Evolutionary conservation across 345 rosid species (phyloP).

Genomic region (Bruguiera gymnorhiza): DNA sequence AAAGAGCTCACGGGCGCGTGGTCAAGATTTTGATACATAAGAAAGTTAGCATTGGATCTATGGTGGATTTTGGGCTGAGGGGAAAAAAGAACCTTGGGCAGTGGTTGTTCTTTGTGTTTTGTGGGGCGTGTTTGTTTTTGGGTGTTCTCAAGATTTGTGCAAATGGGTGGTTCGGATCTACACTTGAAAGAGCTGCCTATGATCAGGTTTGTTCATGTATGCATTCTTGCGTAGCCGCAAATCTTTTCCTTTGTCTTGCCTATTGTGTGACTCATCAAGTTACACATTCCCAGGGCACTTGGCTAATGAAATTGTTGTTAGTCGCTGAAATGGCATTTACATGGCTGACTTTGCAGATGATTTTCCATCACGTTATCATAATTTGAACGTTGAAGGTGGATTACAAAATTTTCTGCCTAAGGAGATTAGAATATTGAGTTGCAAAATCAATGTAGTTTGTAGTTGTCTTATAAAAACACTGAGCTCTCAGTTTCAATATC

Average conservation of each 20-base stretch:
- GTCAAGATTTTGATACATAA: conserved; percentile 39
- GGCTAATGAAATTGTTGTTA: neutral
- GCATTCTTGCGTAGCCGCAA: no score
- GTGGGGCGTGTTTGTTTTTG: conserved; percentile 77
- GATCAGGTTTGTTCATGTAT: conserved; percentile 40
- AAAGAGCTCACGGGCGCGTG: conserved; percentile 38
- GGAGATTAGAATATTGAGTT: no score
- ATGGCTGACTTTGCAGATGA: no score
- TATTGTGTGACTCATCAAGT: no score
- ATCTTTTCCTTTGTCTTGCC: no score
- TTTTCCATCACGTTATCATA: no score
- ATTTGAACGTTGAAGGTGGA: no score
- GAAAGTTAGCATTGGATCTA: conserved; percentile 53
- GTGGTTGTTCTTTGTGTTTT: conserved; percentile 78
- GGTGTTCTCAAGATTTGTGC: conserved; percentile 88
- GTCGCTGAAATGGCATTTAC: neutral
- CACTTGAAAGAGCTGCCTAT: conserved; percentile 55
- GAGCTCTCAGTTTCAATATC: neutral
- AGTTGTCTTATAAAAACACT: neutral
- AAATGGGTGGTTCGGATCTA: conserved; percentile 86
- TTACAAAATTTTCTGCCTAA: no score
- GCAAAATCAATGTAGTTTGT: neutral
- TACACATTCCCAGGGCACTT: no score
- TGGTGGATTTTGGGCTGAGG: conserved; percentile 57
- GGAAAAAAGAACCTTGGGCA: conserved; percentile 78